These are phyloP conservation scores for Solanum pimpinellifolium DNA, from an alignment of 257 asterid species.

Conservation along the genomic window DNA sequence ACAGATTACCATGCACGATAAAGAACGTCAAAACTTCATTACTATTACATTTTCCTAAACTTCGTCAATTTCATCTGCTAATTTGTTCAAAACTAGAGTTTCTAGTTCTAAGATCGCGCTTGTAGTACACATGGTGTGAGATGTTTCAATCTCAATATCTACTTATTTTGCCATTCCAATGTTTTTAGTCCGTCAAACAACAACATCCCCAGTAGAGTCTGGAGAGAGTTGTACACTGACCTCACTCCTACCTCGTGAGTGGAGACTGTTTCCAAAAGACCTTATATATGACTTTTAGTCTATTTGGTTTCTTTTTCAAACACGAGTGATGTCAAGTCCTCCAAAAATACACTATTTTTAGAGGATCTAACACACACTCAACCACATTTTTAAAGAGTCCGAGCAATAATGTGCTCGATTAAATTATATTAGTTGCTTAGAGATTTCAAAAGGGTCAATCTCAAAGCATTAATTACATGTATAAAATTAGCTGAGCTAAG, in stretches of 20 bases:
- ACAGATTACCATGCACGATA: not conserved
- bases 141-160: not conserved
- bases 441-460: not conserved
- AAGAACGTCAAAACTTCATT: not conserved
- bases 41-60: not conserved
- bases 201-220: not conserved
- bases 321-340: not conserved
- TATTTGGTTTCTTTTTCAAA: not conserved
- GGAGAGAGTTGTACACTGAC: not conserved
- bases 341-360: not conserved
- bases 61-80: not conserved
- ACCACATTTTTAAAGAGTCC: not conserved
- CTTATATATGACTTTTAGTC: not conserved
- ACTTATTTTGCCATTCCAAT: not conserved
- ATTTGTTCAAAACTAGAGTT: not conserved
- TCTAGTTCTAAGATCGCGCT: not conserved
- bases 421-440: not conserved
- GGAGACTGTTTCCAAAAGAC: not conserved
- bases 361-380: not conserved
- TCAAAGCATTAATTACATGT: not conserved
- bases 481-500: not conserved
- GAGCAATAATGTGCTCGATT: not conserved
- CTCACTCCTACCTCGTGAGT: not conserved
- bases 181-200: not conserved
- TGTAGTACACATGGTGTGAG: not conserved